phyloP scores from a whole-genome alignment of 1,284 basidiomycete genomes.

The Ganoderma sp. region DNA sequence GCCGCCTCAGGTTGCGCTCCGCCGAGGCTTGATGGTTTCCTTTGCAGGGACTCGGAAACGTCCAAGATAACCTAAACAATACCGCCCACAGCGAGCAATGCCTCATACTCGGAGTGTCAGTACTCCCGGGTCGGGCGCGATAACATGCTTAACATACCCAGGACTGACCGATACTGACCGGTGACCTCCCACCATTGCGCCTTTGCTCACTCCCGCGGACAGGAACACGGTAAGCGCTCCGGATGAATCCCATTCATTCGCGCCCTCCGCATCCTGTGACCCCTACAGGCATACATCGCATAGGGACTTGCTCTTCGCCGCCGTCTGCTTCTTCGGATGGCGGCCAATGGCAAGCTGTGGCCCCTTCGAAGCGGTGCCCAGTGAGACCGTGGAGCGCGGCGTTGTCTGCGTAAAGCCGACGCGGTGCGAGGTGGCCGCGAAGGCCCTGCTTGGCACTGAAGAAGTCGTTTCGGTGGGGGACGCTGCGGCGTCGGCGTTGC shows the following conservation, averaged over 20 bases:
- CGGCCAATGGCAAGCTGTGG: background rate
- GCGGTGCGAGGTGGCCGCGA: background rate
- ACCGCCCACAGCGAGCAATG: background rate
- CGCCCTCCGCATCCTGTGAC: background rate
- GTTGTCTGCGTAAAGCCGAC: background rate
- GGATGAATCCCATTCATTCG: background rate
- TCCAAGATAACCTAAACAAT: background rate
- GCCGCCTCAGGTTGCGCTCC: background rate
- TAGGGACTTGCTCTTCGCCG: background rate
- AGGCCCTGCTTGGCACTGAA: background rate
- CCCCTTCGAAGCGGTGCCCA: background rate
- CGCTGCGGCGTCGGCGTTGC: slow-evolving; percentile 3
- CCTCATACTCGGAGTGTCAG: background rate
- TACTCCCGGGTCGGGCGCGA: background rate
- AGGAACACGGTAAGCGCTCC: background rate
- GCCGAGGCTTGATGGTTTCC: background rate
- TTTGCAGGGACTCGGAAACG: background rate
- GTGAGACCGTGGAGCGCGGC: background rate
- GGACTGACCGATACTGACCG: background rate
- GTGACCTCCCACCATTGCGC: background rate
- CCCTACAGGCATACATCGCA: background rate
- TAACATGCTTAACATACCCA: background rate
- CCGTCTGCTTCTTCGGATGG: background rate
- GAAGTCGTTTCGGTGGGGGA: background rate
- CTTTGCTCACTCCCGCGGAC: background rate